Conservation (phyloP, 495 filamentous ascomycete species). For the Penicillium goetzii region DNA sequence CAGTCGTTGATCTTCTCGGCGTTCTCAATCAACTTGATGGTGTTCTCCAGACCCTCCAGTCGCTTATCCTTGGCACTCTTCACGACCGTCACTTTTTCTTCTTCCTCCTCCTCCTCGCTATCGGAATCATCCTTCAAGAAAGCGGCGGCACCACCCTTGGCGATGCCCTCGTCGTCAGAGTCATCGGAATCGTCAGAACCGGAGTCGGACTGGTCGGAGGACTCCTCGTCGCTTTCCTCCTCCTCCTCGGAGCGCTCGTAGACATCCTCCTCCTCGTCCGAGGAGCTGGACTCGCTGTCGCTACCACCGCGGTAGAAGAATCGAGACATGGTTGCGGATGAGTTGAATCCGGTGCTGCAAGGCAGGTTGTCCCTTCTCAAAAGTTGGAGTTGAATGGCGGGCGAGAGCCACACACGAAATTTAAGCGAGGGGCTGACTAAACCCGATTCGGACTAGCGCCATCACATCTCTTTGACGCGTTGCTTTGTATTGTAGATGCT, state of each 20-base stretch:
- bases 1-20: slow-evolving; percentile 97
- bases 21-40: slow-evolving; percentile 89
- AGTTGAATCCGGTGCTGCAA: slow-evolving; percentile 30
- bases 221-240: slow-evolving; percentile 75
- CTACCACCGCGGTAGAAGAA: slow-evolving; percentile 95
- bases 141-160: slow-evolving; percentile 68
- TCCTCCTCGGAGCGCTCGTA: slow-evolving; percentile 74
- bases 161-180: slow-evolving; percentile 59
- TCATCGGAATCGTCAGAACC: slow-evolving; percentile 8
- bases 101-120: slow-evolving; percentile 82
- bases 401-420: slow-evolving; percentile 55
- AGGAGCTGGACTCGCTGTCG: slow-evolving; percentile 73
- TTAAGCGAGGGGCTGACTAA: slow-evolving; percentile 56
- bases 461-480: slow-evolving; percentile 13
- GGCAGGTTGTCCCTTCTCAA: slow-evolving; percentile 36
- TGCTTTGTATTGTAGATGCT: background rate
- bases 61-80: slow-evolving; percentile 99
- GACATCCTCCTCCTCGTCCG: slow-evolving; percentile 89
- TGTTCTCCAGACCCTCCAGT: slow-evolving; percentile 88
- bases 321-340: slow-evolving; percentile 66
- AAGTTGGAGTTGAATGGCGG: slow-evolving; percentile 43
- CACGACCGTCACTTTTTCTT: slow-evolving; percentile 77
- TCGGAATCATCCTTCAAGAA: slow-evolving; percentile 82
- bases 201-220: slow-evolving; percentile 58
- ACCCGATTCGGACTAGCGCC: slow-evolving; percentile 39